Percentiles rank a stretch among this genome's conserved stretches.
These are phyloP conservation scores for Cordyceps cateniannulata DNA, from an alignment of 2,329 filamentous ascomycete genomes.

Conservation along the genomic window DNA sequence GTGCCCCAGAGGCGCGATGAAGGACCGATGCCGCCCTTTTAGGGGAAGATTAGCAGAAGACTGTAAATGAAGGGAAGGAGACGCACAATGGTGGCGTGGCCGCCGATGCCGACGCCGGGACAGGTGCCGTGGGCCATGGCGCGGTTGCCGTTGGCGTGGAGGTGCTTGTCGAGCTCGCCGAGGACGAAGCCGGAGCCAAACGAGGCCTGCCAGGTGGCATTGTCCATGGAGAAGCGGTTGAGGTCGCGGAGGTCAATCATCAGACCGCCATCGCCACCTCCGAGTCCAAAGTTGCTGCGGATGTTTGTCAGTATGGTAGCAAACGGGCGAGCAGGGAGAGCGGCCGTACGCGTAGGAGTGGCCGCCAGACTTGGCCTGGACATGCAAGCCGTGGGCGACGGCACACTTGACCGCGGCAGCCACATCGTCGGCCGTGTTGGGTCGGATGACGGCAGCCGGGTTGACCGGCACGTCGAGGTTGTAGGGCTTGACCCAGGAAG, in stretches of 20 bases:
- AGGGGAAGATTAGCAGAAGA: too few species aligned
- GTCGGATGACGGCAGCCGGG: conserved; percentile 51
- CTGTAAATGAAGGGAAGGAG: neutral
- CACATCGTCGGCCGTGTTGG: conserved; percentile 46
- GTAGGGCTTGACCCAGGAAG: conserved; percentile 45
- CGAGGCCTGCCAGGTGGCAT: conserved; percentile 44
- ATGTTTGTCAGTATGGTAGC: neutral
- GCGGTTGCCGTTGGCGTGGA: conserved; percentile 46
- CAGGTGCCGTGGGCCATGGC: conserved; percentile 56
- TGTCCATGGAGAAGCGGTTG: conserved; percentile 47
- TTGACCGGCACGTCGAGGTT: conserved; percentile 44
- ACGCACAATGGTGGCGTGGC: conserved; percentile 50
- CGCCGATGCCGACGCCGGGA: conserved; percentile 51
- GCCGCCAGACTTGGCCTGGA: conserved; percentile 57
- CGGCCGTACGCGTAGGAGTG: conserved; percentile 54
- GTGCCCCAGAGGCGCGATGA: conserved; percentile 54
- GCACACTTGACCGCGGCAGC: conserved; percentile 54
- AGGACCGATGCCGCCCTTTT: conserved; percentile 50
- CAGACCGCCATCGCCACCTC: conserved; percentile 44
- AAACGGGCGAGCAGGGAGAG: neutral
- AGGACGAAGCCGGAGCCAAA: conserved; percentile 49
- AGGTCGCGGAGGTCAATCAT: conserved; percentile 50
- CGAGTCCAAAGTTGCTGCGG: conserved; percentile 36
- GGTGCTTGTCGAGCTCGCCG: conserved; percentile 41
- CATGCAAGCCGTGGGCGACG: conserved; percentile 38